Evolutionary conservation across 2,329 filamentous ascomycete genomes (phyloP), one percentile per base, ranked within the genome.

Genomic region (Polychaeton citri): DNA sequence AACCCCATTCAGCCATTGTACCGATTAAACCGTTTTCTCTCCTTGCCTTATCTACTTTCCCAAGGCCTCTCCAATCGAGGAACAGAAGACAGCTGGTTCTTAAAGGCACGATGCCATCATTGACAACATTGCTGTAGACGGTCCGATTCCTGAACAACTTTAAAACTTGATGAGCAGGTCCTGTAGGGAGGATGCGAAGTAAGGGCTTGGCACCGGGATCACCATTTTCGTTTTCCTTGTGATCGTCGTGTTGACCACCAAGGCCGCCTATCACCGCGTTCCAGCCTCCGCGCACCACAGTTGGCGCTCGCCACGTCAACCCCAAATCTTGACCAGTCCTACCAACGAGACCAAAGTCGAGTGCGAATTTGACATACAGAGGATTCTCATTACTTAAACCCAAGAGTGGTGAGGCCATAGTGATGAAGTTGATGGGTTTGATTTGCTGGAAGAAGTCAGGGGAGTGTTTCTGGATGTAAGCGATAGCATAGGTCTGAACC

Each of bases 301-400:
- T 88, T 6, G 88, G 88, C 10, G 88, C 79, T 50, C 85, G 76
- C 90, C 90, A 98, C 1, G 87, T 94, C 42, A 98, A 65, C 16
- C 90, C 90, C 6, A 98, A 69, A 61, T 98, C 90, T 58, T 96
- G 85, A 6, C 90, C 90, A 2, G 90, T 95, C 36, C 88, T 74
- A n/a, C 90, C 90, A 10, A 98, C 88, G 1, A 98, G 70, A 0
- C 90, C 90, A 61, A 96, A 93, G 55, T 98, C 90, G 3, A 98
- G 66, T 0, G 90, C 90, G 57, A 98, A 96, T 51, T 87, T 93
- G 59, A 98, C 83, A 55, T 98, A 98, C 38, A 96, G 69, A 0
- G 90, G 90, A 49, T 98, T 98, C 55, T 98, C 90, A 55, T 98
- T 95, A 58, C 88, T 96, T 24, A 96, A 65, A 0, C 88, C 88